A percentile compares a stretch with the other conserved stretches of the same genome.
These are phyloP conservation scores for Hortiboletus flavorubellus DNA, from an alignment of 768 basidiomycete species.

Conservation along the genomic window DNA sequence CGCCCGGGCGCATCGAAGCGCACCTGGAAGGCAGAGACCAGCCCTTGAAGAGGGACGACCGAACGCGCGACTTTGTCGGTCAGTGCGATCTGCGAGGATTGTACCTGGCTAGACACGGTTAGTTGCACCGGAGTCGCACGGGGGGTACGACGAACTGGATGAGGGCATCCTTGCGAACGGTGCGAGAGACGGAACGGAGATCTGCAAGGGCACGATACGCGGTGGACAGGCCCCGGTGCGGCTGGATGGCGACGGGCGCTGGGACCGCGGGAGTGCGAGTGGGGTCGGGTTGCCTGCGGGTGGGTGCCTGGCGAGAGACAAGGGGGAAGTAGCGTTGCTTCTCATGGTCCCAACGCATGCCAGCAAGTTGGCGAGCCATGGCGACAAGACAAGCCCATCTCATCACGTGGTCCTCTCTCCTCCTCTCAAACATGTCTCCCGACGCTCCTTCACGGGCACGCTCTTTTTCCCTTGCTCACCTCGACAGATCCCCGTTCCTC, in stretches of 20 bases:
- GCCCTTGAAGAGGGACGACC: slow-evolving; percentile 26
- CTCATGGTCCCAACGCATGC: slow-evolving; percentile 52
- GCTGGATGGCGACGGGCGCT: not conserved
- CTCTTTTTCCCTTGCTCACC: slow-evolving; percentile 11
- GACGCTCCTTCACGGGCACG: slow-evolving; percentile 10
- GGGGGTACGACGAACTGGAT: slow-evolving; percentile 22
- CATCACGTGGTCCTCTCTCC: too few species aligned
- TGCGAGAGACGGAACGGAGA: slow-evolving; percentile 16
- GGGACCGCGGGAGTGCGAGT: not conserved
- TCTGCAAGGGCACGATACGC: slow-evolving; percentile 4
- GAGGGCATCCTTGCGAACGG: slow-evolving; percentile 22
- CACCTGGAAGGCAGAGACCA: slow-evolving; percentile 49
- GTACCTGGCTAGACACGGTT: slow-evolving; percentile 36
- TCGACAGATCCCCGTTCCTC: slow-evolving; percentile 33
- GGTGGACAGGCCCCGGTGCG: not conserved
- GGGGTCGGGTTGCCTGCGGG: not conserved
- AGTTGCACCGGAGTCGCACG: not conserved
- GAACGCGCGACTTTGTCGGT: slow-evolving; percentile 34
- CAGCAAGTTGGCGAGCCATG: slow-evolving; percentile 53
- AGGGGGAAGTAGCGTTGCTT: slow-evolving; percentile 57
- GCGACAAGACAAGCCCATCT: too few species aligned
- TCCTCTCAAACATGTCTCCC: too few species aligned
- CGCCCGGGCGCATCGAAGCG: slow-evolving; percentile 8
- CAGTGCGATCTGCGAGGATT: slow-evolving; percentile 37
- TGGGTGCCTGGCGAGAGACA: too few species aligned